These are phyloP conservation scores for Aspergillus kassunensis DNA, from an alignment of 495 filamentous ascomycete genomes.

Conservation along the genomic window DNA sequence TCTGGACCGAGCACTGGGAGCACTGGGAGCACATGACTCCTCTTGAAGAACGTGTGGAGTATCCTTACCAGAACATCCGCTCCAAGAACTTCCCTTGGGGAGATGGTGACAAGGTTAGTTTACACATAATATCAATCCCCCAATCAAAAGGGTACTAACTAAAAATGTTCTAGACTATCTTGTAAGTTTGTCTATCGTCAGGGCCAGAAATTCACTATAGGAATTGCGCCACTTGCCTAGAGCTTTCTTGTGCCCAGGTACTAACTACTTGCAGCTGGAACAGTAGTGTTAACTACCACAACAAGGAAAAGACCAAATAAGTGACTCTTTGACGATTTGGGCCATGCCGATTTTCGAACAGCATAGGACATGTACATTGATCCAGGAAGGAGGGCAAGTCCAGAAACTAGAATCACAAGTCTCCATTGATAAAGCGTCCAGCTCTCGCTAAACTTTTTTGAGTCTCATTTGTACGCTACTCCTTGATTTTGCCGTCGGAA, in stretches of 20 bases:
- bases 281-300: constrained; percentile 89
- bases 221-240: not conserved
- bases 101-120: constrained; percentile 82
- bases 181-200: constrained; percentile 50
- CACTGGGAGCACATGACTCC: constrained; percentile 84
- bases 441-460: constrained; percentile 28
- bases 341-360: not conserved
- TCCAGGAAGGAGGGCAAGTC: constrained; percentile 6
- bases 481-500: not conserved
- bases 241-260: not conserved
- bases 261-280: constrained; percentile 74
- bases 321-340: constrained; percentile 1
- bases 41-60: constrained; percentile 82
- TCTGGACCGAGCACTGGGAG: constrained; percentile 95
- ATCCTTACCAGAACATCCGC: constrained; percentile 92
- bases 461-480: constrained; percentile 17
- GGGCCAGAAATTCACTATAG: not conserved
- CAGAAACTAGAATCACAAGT: constrained; percentile 20
- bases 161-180: constrained; percentile 50
- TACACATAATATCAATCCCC: not conserved
- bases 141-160: constrained; percentile 18
- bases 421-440: constrained; percentile 1
- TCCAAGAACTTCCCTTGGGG: constrained; percentile 88
- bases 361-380: constrained; percentile 22
- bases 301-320: constrained; percentile 73